phyloP scores from a whole-genome alignment of 192 early-diverging fungal genomes.

The Coemansia sp. region DNA sequence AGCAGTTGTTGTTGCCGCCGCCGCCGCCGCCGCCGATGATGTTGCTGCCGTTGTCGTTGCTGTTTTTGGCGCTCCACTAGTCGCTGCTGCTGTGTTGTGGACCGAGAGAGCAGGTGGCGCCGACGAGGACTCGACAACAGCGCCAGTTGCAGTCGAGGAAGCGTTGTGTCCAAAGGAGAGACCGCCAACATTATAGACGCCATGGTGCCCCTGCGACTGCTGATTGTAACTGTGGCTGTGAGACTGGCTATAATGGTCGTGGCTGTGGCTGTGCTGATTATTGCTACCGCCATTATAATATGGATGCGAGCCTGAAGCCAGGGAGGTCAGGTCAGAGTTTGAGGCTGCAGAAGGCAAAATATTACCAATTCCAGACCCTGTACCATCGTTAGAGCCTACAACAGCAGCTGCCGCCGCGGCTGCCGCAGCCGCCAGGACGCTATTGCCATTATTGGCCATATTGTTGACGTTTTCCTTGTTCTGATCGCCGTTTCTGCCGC shows the following conservation, averaged over 20 bases:
- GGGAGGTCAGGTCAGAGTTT: slow-evolving; percentile 7
- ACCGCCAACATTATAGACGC: slow-evolving; percentile 14
- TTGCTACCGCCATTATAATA: slow-evolving; percentile 3
- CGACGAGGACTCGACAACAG: slow-evolving; percentile 8
- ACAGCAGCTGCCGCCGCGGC: slow-evolving; percentile 37
- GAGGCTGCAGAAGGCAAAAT: slow-evolving; percentile 6
- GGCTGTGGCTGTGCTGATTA: slow-evolving; percentile 3
- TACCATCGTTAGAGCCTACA: not conserved
- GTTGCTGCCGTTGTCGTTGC: not conserved
- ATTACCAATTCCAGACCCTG: slow-evolving; percentile 12
- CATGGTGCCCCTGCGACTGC: slow-evolving; percentile 10
- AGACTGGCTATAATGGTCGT: slow-evolving; percentile 7
- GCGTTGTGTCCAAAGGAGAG: slow-evolving; percentile 17
- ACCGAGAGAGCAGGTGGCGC: not conserved
- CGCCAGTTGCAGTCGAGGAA: not conserved
- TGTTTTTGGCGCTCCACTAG: slow-evolving; percentile 1
- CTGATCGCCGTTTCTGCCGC: not conserved
- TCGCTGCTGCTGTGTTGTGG: not conserved
- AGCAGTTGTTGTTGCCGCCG: not conserved
- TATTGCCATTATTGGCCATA: slow-evolving; percentile 6
- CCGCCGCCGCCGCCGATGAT: not conserved
- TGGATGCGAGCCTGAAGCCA: slow-evolving; percentile 3
- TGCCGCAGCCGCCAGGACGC: slow-evolving; percentile 23
- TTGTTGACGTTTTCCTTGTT: slow-evolving; percentile 7
- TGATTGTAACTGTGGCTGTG: slow-evolving; percentile 8